Evolutionary conservation across 106 monocot genomes (phyloP).

Genomic region (Acorus calamus): DNA sequence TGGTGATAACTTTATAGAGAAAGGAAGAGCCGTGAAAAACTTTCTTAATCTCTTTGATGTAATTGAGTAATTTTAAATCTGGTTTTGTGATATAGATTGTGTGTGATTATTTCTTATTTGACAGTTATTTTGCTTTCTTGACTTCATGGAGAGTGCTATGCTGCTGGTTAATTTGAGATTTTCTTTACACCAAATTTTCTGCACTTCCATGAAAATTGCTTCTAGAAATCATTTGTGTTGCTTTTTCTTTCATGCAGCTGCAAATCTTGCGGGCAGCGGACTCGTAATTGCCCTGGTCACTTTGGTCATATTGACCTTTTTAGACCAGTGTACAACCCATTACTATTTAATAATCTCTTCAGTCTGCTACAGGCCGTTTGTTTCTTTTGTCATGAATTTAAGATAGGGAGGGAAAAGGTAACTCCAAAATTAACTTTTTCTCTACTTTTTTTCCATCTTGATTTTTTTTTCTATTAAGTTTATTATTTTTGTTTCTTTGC

Average conservation of each 20-base stretch:
- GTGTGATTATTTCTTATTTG: too few relatives aligned
- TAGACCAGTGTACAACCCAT: slow-evolving; percentile 57
- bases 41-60: too few relatives aligned
- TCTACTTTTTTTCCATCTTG: not conserved
- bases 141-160: too few relatives aligned
- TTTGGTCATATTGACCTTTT: slow-evolving; percentile 88
- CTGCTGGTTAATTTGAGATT: not conserved
- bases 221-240: not conserved
- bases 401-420: slow-evolving; percentile 39
- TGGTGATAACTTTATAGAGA: too few relatives aligned
- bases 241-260: slow-evolving; percentile 48
- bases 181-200: too few relatives aligned
- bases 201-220: too few relatives aligned
- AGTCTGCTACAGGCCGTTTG: slow-evolving; percentile 61
- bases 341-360: slow-evolving; percentile 55
- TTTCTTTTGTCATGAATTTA: slow-evolving; percentile 71
- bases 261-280: slow-evolving; percentile 65
- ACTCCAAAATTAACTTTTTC: not conserved
- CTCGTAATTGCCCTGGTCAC: slow-evolving; percentile 66
- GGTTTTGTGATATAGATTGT: too few relatives aligned
- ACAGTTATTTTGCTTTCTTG: too few relatives aligned
- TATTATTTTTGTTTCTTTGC: not conserved
- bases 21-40: too few relatives aligned
- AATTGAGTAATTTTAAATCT: too few relatives aligned
- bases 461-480: not conserved